A percentile compares a stretch with the other conserved stretches of the same genome.
Conservation (phyloP, 2,329 filamentous ascomycete genomes). For the Epichloe gansuensis region DNA sequence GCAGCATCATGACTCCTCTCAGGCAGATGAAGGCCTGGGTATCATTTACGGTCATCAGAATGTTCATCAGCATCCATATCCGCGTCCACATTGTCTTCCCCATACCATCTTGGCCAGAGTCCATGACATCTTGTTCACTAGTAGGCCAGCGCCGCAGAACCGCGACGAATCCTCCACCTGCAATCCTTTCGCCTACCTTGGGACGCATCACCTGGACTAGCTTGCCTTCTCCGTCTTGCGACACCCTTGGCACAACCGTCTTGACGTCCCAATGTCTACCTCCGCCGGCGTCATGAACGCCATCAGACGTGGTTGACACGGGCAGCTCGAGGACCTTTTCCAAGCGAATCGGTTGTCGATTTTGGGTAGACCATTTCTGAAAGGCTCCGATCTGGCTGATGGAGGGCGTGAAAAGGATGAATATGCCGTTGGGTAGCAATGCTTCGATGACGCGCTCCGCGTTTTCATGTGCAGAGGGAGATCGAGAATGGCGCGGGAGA, state of each 20-base stretch:
- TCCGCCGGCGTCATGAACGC: slow-evolving; percentile 33
- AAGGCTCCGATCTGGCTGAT: slow-evolving; percentile 66
- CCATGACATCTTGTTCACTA: slow-evolving; percentile 5
- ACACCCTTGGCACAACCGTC: slow-evolving; percentile 24
- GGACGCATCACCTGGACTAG: slow-evolving; percentile 29
- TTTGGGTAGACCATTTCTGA: slow-evolving; percentile 31
- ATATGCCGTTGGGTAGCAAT: slow-evolving; percentile 49
- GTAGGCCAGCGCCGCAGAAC: slow-evolving; percentile 24
- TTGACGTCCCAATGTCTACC: slow-evolving; percentile 55
- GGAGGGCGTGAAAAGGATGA: slow-evolving; percentile 64
- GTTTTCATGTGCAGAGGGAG: slow-evolving; percentile 46
- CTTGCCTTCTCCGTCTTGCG: slow-evolving; percentile 10
- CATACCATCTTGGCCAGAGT: neutral
- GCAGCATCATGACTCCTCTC: neutral
- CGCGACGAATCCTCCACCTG: slow-evolving; percentile 29
- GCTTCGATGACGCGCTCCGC: slow-evolving; percentile 38
- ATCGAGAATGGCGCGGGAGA: slow-evolving; percentile 62
- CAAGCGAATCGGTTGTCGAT: slow-evolving; percentile 40
- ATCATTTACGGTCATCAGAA: neutral
- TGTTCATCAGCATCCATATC: neutral
- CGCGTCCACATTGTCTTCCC: neutral
- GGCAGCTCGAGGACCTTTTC: slow-evolving; percentile 50
- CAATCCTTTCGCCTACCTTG: slow-evolving; percentile 27
- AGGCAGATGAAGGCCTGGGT: neutral
- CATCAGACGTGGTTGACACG: slow-evolving; percentile 24